Base-by-base conservation (phyloP, 2,329 filamentous ascomycete species). In the Pyricularia grisea region DNA sequence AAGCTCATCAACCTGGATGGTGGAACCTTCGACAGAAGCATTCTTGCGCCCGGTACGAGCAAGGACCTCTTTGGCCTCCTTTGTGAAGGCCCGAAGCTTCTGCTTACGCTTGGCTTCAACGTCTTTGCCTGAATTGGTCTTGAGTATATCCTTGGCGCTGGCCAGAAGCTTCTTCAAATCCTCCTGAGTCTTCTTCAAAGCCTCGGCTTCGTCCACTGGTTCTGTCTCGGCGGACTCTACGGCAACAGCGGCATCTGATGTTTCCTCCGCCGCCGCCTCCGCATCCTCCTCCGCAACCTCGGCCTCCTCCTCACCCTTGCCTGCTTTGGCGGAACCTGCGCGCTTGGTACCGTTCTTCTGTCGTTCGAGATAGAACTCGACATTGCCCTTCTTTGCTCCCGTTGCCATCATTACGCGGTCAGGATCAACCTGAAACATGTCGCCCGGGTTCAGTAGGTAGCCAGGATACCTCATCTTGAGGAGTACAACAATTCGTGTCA, bases 361-460 rank as follows among this genome's bases (percentile, higher is more conserved):
- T 50, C 70, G 71, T 67, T 69, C 68, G n/a, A 68, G 66, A 64
- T 69, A 69, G 33, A 68, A 63, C 25, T 28, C 64, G 63, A 72
- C 58, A 58, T 68, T 71, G 71, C 84, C 79, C 79, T 93, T 95
- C 66, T 87, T 86, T 30, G 86, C 85, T 70, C 95, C 95, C 0
- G 94, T 97, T 42, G 92, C 94, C 75, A 87, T 94, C 79, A 99
- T 85, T 69, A 99, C 95, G 74, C 90, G 88, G 58, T 97, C 92
- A 50, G 92, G 85, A 25, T 97, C 91, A 74, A 99, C 94, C 78
- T 97, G 93, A 84, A 99, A 99, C 88, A 99, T 92, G 78, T 99
- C 95, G 73, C 95, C 95, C 2, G 95, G 96, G 79, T 99, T 99
- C 58, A 99, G 87, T 72, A 93, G 89, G 79, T 99, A 99, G 69